phyloP scores from a whole-genome alignment of 2,329 filamentous ascomycete genomes.

The Colletotrichum viniferum region DNA sequence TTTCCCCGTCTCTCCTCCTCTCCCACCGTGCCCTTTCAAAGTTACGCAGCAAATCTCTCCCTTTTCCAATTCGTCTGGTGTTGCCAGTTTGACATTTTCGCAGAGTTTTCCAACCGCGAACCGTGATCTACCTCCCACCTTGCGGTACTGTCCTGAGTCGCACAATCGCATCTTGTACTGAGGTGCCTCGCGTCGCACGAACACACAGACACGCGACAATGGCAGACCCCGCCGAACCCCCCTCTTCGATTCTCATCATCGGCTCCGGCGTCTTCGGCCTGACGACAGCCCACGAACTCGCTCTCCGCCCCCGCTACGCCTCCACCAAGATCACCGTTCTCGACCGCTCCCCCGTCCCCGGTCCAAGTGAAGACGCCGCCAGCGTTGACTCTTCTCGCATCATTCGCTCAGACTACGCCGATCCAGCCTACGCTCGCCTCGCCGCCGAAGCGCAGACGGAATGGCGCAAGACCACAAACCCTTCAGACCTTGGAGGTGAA shows the following conservation, averaged over 20 bases:
- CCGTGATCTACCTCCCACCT: neutral
- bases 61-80: neutral
- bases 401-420: slow-evolving; percentile 78
- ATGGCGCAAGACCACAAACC: slow-evolving; percentile 66
- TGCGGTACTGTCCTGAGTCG: neutral
- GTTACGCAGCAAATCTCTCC: neutral
- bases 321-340: slow-evolving; percentile 62
- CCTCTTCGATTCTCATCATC: slow-evolving; percentile 66
- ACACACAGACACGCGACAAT: neutral
- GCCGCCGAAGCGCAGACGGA: slow-evolving; percentile 71
- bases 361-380: slow-evolving; percentile 61
- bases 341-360: slow-evolving; percentile 52
- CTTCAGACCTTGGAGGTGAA: slow-evolving; percentile 59
- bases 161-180: neutral
- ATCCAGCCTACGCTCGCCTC: slow-evolving; percentile 76
- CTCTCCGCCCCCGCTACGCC: slow-evolving; percentile 62
- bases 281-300: slow-evolving; percentile 69
- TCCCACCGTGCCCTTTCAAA: neutral
- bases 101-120: neutral
- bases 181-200: neutral
- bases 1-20: neutral
- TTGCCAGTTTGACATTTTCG: neutral
- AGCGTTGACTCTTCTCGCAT: slow-evolving; percentile 69
- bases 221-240: slow-evolving; percentile 24
- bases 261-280: slow-evolving; percentile 71